Conservation (phyloP, 352 stramenopile genomes). For the Phytophthora litchii region DNA sequence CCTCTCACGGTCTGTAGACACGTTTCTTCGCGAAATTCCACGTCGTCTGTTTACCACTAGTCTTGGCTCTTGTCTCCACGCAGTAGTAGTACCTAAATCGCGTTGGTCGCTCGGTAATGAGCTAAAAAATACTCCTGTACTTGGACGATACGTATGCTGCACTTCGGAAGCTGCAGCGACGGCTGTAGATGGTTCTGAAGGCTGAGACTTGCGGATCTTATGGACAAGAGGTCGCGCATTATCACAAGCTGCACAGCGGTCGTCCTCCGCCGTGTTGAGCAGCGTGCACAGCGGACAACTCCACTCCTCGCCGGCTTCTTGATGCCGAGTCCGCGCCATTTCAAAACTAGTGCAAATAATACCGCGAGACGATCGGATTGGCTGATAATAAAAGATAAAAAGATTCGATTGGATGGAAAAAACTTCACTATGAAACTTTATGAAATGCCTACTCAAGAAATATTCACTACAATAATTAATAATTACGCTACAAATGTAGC, state of each 20-base stretch:
- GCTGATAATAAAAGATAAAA: constrained; percentile 2
- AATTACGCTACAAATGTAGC: constrained; percentile 13
- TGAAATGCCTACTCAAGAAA: constrained; percentile 9
- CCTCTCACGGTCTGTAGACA: constrained; percentile 1
- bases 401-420: constrained; percentile 13
- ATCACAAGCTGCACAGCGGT: constrained; percentile 59
- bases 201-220: constrained; percentile 2
- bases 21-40: constrained; percentile 6
- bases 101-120: constrained; percentile 14
- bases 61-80: constrained; percentile 43
- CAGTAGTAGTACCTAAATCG: background rate
- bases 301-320: constrained; percentile 40
- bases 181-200: constrained; percentile 3
- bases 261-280: constrained; percentile 53
- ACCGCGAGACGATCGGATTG: constrained; percentile 11
- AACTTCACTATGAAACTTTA: constrained; percentile 5
- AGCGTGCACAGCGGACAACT: constrained; percentile 77
- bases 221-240: constrained; percentile 35
- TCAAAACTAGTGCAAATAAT: constrained; percentile 15
- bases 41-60: constrained; percentile 44
- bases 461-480: constrained; percentile 32
- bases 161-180: constrained; percentile 6
- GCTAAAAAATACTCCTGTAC: constrained; percentile 53
- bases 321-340: constrained; percentile 39
- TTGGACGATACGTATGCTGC: constrained; percentile 22